Conservation (phyloP, 108 stramenopile species). For the Nitzschia sp. region DNA sequence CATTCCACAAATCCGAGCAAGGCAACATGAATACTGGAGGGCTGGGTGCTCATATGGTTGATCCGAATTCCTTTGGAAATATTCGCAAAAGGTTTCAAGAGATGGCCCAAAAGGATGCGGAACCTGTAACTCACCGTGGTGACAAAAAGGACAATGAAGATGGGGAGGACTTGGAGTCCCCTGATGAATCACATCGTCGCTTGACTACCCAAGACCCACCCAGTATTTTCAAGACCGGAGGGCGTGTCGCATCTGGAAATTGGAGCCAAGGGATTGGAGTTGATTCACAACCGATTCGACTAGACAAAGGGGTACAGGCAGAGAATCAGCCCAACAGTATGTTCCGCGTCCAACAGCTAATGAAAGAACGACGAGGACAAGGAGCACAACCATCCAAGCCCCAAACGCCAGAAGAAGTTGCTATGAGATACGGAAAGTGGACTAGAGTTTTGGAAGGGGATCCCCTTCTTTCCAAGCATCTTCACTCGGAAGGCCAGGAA, state of each 20-base stretch:
- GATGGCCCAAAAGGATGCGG: not conserved
- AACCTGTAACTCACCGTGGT: not conserved
- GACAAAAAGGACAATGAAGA: not conserved
- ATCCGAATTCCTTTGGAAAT: slow-evolving; percentile 6
- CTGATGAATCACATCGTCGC: not conserved
- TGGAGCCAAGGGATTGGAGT: not conserved
- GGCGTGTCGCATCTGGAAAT: not conserved
- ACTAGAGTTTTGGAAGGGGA: slow-evolving; percentile 6
- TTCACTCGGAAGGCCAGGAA: slow-evolving; percentile 35
- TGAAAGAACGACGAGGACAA: slow-evolving; percentile 3
- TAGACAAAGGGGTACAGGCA: not conserved
- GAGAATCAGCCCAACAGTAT: not conserved
- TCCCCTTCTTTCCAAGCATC: slow-evolving; percentile 11
- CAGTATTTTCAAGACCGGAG: slow-evolving; percentile 9
- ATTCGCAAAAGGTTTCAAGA: slow-evolving; percentile 7
- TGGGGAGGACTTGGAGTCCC: not conserved
- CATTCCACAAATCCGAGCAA: not conserved
- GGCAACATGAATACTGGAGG: not conserved
- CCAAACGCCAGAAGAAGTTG: slow-evolving; percentile 1
- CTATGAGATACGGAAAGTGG: slow-evolving; percentile 56
- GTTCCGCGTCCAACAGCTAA: slow-evolving; percentile 6
- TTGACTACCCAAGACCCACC: not conserved
- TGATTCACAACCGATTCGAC: not conserved
- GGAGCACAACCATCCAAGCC: slow-evolving; percentile 1
- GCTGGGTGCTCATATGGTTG: not conserved